Base-by-base conservation (phyloP, 345 rosid species). In the Dipteronia dyeriana region DNA sequence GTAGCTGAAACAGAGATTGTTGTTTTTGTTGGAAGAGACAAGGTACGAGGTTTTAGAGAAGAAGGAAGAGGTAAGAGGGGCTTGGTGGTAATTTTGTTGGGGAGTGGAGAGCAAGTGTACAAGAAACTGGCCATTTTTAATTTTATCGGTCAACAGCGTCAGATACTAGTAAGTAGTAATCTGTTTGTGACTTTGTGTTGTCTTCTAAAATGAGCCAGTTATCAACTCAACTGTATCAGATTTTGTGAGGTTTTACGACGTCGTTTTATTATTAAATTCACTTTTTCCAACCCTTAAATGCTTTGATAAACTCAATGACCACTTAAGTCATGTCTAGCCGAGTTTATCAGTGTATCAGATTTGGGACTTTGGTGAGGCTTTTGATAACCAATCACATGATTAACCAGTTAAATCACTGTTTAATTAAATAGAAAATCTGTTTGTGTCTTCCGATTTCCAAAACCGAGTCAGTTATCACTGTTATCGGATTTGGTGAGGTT, bases 61-160 rank as follows among this genome's bases (percentile, higher is more conserved):
- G 68, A 7, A 65, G 76, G 81, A 80, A 76, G 73, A 41, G 11
- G 82, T 71, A 76, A 31, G 7, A 53, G 47, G 66, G 78, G 75
- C 39, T 38, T 82, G 77, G 51, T 79, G 39, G 62, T 66, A 70
- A 56, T 51, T 34, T 64, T 74, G 57, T 77, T 22, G 66, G 80
- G 60, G 23, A 79, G 34, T 19, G 80, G 76, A 47, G 83, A 63
- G 51, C 67, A 59, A 62, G 79, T 53, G 84, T 29, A 75, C 29
- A 83, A 68, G 62, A 79, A 73, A 68, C 95, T 54, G 81, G 94
- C 90, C 92, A 90, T 87, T 12, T 34, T 34, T 34, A 34, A 85
- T 83, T 84, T 68, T 86, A 5, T 31, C 20, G 26, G 19, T 63
- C 13, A 20, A 59, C 63, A 59, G 12, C 2, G 10, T 59, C 26